Evolutionary conservation across 257 asterid genomes (phyloP), one percentile per base, ranked within the genome.

Genomic region (Nemophila menziesii): DNA sequence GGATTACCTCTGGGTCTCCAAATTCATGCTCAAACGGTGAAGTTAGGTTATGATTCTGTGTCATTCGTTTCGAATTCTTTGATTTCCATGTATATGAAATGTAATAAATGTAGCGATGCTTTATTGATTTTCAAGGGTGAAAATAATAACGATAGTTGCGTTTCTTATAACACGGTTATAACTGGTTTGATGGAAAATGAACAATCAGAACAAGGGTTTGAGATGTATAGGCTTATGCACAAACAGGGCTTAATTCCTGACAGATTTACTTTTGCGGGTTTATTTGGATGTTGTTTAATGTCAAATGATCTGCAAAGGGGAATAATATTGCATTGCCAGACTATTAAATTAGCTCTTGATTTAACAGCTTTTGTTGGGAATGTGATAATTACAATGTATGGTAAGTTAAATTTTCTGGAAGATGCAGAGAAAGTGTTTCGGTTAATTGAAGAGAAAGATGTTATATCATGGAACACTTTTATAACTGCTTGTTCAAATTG

Each of bases 1-100:
- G 74, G 57, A 19, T 48, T 58, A 10, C 45, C 48, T 44, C 70
- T 67, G 21, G 95, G 95, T 60, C 58, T 26, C 44, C 86, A 77
- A 60, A 66, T 75, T 54, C 95, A 84, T 52, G 72, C 71, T 2
- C 74, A 64, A 21, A 55, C 82, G n/a, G 42, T 74, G 20, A 80
- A 72, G 64, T 68, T 63, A 21, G 70, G 75, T 11, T 60, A 58
- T 49, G 65, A 26, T 4, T 56, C 51, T 43, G 58, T 74, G 54
- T 68, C 72, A 27, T 84, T 74, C 56, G 84, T 78, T 11, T 62
- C 42, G 39, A 84, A 75, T 53, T 77, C 95, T 1, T 63, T 84
- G 54, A 72, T 75, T 44, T 63, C 73, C 46, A 61, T 80, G 79
- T 80, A 84, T 58, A 80, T 75, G 80, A 80, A 68, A 62, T 75